A percentile compares a stretch with the other conserved stretches of the same genome.
Evolutionary conservation across 768 basidiomycete species (phyloP).

Genomic region (Russula vinacea): DNA sequence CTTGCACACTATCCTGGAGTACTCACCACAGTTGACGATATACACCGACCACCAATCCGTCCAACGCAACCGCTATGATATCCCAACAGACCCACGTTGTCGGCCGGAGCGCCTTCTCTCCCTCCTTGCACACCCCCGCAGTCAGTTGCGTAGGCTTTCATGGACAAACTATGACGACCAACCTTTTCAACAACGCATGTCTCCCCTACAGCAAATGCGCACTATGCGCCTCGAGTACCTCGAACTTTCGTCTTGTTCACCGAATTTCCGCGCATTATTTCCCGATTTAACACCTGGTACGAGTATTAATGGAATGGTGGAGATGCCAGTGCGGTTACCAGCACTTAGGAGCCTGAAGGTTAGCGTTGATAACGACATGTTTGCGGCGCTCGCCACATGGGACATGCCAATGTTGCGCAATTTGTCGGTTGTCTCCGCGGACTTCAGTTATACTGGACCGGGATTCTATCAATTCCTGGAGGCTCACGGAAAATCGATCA

Average conservation of each 20-base stretch:
- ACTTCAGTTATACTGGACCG: constrained; percentile 63
- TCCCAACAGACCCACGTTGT: constrained; percentile 44
- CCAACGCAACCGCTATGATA: constrained; percentile 50
- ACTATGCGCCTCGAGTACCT: constrained; percentile 61
- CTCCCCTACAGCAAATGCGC: constrained; percentile 50
- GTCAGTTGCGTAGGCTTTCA: constrained; percentile 53
- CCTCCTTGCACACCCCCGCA: constrained; percentile 54
- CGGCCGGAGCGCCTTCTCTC: constrained; percentile 58
- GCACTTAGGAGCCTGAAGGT: constrained; percentile 65
- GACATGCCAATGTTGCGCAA: constrained; percentile 59
- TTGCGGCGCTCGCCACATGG: constrained; percentile 64
- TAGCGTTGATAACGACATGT: constrained; percentile 68
- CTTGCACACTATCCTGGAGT: constrained; percentile 64
- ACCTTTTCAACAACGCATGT: constrained; percentile 53
- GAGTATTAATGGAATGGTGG: constrained; percentile 13
- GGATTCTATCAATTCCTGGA: constrained; percentile 67
- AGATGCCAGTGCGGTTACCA: constrained; percentile 50
- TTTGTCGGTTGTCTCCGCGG: constrained; percentile 65
- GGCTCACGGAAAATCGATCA: constrained; percentile 58
- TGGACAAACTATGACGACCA: constrained; percentile 74
- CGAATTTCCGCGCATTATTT: constrained; percentile 42
- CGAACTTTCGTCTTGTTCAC: constrained; percentile 58
- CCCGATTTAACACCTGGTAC: constrained; percentile 22
- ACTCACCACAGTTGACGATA: constrained; percentile 55
- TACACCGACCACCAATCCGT: constrained; percentile 66